Conservation (phyloP, 805 yeast genomes). For the Cyberlindnera misumaiensis region DNA sequence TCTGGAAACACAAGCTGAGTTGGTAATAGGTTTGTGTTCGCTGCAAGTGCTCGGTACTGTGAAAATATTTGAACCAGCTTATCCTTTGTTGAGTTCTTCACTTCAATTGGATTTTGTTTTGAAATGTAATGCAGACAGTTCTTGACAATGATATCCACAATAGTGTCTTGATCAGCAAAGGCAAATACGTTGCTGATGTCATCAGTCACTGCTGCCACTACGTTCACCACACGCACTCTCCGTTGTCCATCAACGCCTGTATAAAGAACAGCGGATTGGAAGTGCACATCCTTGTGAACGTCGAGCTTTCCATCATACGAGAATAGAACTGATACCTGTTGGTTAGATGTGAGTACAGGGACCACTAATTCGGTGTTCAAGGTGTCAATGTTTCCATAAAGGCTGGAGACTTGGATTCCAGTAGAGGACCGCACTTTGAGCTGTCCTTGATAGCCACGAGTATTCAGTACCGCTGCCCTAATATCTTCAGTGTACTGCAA, state of each 20-base stretch:
- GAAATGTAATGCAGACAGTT: slow-evolving; percentile 36
- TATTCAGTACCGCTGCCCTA: slow-evolving; percentile 40
- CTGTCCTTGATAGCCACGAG: slow-evolving; percentile 72
- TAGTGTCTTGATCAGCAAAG: slow-evolving; percentile 72
- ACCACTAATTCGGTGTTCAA: slow-evolving; percentile 55
- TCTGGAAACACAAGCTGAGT: slow-evolving; percentile 78
- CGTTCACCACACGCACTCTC: slow-evolving; percentile 80
- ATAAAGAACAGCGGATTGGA: slow-evolving; percentile 85
- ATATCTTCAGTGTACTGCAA: slow-evolving; percentile 54
- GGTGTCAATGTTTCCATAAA: slow-evolving; percentile 52
- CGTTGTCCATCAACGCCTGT: slow-evolving; percentile 72
- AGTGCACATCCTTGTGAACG: slow-evolving; percentile 70
- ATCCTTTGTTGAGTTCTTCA: slow-evolving; percentile 44
- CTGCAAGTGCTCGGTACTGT: slow-evolving; percentile 45
- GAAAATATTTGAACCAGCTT: slow-evolving; percentile 52
- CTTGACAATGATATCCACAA: slow-evolving; percentile 46
- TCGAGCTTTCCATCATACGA: slow-evolving; percentile 70
- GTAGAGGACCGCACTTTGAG: slow-evolving; percentile 80
- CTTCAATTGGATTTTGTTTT: slow-evolving; percentile 38
- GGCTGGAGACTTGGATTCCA: slow-evolving; percentile 74
- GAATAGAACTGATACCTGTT: slow-evolving; percentile 64
- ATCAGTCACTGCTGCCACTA: slow-evolving; percentile 75
- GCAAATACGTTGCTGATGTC: slow-evolving; percentile 67
- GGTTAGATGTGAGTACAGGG: slow-evolving; percentile 58
- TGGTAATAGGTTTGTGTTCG: slow-evolving; percentile 37